Base-by-base conservation (phyloP, 2,329 filamentous ascomycete genomes). In the Geosmithia morbida region DNA sequence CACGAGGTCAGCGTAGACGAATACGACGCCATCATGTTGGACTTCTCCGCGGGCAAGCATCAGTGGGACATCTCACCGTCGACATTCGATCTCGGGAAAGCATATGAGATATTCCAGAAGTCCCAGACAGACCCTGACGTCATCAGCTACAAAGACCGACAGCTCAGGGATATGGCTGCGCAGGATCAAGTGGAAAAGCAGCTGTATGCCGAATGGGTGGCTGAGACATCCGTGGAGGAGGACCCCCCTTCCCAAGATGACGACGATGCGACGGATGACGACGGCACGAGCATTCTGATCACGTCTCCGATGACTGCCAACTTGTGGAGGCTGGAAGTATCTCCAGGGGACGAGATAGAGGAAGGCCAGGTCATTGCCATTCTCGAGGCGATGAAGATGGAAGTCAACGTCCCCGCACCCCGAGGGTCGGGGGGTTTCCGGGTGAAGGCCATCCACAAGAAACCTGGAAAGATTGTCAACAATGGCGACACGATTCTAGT, bases 321-420 rank as follows among this genome's bases (percentile, higher is more conserved):
- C 48, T 66, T 77, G 0, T 77, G 72, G 72, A 76, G 76, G 50
- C 59, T 76, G 1, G 55, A 66, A 7, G 62, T 69, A 3, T 54
- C 65, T 14, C 60, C 65, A 26, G 69, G 70, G 0, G 61, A 72
- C 13, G 47, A 53, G 2, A 42, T 76, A 2, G 58, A 64, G 13
- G 58, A 64, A 11, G 66, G 66, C 7, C 63, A 73, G 20, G 55
- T 66, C 0, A 62, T 70, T 1, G 58, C 65, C 2, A 68, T 76
- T 2, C 59, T 77, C 2, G 74, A 77, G 48, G 72, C 73, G 0
- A 77, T 77, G 73, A 77, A 77, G 55, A 67, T 77, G 61, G 74
- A 77, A 52, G 72, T 77, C 11, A 37, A 37, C 11, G 33, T 37
- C 11, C 3, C 14, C 3, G 33, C 33, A 11, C 33, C 33, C 11